Evolutionary conservation across 257 asterid genomes (phyloP).

Genomic region (Verbascum thapsus): DNA sequence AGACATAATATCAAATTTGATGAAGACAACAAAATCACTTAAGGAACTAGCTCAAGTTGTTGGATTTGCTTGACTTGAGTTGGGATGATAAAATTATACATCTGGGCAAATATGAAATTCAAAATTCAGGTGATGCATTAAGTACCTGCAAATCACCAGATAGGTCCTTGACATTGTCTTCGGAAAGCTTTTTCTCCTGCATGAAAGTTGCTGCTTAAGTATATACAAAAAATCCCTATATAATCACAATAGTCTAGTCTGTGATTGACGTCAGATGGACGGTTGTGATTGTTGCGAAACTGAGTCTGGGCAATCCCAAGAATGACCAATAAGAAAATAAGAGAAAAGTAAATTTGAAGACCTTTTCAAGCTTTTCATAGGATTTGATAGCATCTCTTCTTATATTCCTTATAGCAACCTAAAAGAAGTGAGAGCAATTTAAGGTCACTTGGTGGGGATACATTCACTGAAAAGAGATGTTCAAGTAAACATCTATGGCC

Average conservation of each 20-base stretch:
- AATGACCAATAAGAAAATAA: neutral
- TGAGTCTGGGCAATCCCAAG: no score
- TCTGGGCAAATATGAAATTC: no score
- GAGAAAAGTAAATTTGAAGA: constrained; percentile 23
- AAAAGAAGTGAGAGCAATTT: neutral
- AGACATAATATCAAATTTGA: no score
- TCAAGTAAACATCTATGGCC: neutral
- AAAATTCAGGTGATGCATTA: no score
- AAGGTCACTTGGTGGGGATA: no score
- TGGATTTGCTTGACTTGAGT: no score
- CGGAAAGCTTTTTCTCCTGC: constrained; percentile 97
- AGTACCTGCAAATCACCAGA: constrained; percentile 89
- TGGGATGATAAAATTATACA: neutral
- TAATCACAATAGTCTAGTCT: no score
- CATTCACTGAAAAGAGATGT: no score
- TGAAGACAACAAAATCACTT: no score
- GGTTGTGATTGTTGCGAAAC: no score
- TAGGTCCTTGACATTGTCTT: constrained; percentile 91
- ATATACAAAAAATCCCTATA: no score
- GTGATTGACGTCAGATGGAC: no score
- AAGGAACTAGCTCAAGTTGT: neutral
- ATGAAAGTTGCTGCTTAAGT: constrained; percentile 9
- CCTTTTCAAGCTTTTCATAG: constrained; percentile 94
- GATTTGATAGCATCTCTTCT: constrained; percentile 97
- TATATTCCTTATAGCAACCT: constrained; percentile 96